These are phyloP conservation scores for Diaporthe aspalathi DNA, from an alignment of 2,329 filamentous ascomycete genomes.

Conservation along the genomic window DNA sequence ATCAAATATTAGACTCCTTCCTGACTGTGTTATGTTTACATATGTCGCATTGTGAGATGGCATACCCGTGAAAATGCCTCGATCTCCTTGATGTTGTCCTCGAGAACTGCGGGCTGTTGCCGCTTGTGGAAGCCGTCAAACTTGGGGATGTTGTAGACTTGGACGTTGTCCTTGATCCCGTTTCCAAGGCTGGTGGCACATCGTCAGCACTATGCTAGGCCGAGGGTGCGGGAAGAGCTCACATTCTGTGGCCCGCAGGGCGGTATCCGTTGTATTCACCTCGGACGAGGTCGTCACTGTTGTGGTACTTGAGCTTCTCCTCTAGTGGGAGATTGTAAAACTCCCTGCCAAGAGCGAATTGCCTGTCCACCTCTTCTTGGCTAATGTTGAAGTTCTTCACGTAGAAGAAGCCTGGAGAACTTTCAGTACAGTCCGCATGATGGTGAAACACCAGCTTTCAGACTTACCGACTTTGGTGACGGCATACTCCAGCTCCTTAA, in stretches of 20 bases:
- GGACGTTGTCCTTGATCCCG: conserved; percentile 54
- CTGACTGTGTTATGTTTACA: conserved; percentile 43
- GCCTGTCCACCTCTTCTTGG: conserved; percentile 67
- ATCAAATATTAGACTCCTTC: background rate
- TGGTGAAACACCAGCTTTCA: background rate
- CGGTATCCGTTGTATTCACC: conserved; percentile 69
- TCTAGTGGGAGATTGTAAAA: conserved; percentile 65
- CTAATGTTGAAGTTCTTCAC: conserved; percentile 71
- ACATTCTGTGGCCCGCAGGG: conserved; percentile 55
- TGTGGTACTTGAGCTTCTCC: conserved; percentile 68
- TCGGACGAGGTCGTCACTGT: conserved; percentile 55
- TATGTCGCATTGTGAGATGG: no score
- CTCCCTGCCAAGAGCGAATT: conserved; percentile 69
- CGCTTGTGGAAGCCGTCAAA: conserved; percentile 48
- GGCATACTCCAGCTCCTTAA: conserved; percentile 49
- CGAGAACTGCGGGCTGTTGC: conserved; percentile 55
- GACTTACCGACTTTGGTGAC: conserved; percentile 44
- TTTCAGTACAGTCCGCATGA: background rate
- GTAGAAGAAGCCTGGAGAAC: conserved; percentile 63
- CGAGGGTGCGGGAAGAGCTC: conserved; percentile 19
- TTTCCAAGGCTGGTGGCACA: conserved; percentile 31
- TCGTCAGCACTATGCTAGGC: background rate
- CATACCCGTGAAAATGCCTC: conserved; percentile 59
- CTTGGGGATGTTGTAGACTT: conserved; percentile 54
- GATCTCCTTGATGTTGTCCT: conserved; percentile 64